A percentile compares a stretch with the other conserved stretches of the same genome.
Conservation (phyloP, 116 monocot species). For the Thalassia testudinum region DNA sequence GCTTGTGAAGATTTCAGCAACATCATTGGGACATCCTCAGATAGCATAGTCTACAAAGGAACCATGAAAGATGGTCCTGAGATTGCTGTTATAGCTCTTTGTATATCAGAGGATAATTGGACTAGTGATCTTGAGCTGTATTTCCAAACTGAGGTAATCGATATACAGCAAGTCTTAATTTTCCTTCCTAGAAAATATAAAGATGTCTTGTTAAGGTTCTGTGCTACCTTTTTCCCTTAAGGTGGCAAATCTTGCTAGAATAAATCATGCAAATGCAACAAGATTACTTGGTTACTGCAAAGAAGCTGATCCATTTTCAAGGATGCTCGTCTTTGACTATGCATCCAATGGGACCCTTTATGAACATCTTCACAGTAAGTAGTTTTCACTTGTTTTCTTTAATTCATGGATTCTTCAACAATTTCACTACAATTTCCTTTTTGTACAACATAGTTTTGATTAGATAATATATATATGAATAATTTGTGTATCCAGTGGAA, state of each 20-base stretch:
- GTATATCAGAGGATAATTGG: constrained; percentile 58
- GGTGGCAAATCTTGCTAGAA: constrained; percentile 62
- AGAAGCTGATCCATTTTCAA: constrained; percentile 57
- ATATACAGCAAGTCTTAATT: too few species aligned
- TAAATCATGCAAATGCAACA: constrained; percentile 67
- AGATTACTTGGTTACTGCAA: constrained; percentile 78
- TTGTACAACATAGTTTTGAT: too few species aligned
- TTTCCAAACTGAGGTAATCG: constrained; percentile 59
- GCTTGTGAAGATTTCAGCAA: constrained; percentile 99
- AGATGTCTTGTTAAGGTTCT: too few species aligned
- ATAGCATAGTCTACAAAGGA: constrained; percentile 79
- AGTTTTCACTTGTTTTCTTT: background rate
- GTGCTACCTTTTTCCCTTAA: constrained; percentile 10
- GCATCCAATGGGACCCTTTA: constrained; percentile 92
- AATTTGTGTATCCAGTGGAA: too few species aligned
- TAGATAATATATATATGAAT: too few species aligned
- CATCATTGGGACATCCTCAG: constrained; percentile 74
- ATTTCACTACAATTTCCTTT: too few species aligned
- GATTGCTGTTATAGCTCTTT: constrained; percentile 76
- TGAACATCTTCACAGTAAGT: constrained; percentile 95
- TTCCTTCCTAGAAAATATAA: too few species aligned
- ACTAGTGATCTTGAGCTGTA: constrained; percentile 41
- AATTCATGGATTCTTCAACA: background rate
- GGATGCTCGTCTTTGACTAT: constrained; percentile 93
- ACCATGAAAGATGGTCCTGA: constrained; percentile 69